Percentiles rank a stretch among this genome's conserved stretches.
phyloP scores from a whole-genome alignment of 2,329 filamentous ascomycete genomes.

The Ceratocystis variospora region DNA sequence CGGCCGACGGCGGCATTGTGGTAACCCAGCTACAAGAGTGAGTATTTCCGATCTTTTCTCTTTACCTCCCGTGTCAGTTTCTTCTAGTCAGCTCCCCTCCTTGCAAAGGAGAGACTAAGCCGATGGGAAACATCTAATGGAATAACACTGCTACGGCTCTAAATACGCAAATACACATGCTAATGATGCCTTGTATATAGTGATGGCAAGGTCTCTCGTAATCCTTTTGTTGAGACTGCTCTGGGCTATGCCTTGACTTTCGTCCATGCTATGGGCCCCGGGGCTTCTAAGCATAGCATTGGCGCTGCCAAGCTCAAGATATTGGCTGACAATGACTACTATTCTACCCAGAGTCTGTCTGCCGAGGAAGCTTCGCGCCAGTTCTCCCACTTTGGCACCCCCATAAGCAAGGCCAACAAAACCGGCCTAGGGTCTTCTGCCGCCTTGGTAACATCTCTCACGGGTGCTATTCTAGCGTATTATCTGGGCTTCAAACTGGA shows the following conservation, averaged over 20 bases:
- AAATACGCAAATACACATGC: no score
- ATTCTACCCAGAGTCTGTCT: slow-evolving; percentile 45
- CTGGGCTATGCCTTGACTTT: slow-evolving; percentile 80
- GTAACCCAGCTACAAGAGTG: slow-evolving; percentile 69
- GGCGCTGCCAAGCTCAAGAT: slow-evolving; percentile 65
- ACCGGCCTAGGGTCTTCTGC: slow-evolving; percentile 92
- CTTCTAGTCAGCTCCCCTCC: neutral
- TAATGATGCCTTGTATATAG: slow-evolving; percentile 7
- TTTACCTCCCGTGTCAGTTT: neutral
- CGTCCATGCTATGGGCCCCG: slow-evolving; percentile 36
- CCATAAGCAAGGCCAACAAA: slow-evolving; percentile 71
- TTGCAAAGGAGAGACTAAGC: no score
- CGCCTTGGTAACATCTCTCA: slow-evolving; percentile 79
- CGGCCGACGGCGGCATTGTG: slow-evolving; percentile 62
- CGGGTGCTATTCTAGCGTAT: slow-evolving; percentile 60
- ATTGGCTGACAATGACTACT: slow-evolving; percentile 92
- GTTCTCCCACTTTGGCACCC: slow-evolving; percentile 67
- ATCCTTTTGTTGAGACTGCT: slow-evolving; percentile 86
- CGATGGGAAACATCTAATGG: no score
- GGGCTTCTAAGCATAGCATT: slow-evolving; percentile 35
- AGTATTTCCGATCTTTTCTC: slow-evolving; percentile 29
- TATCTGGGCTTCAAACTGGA: slow-evolving; percentile 43
- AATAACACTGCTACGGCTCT: no score
- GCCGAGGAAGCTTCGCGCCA: slow-evolving; percentile 28
- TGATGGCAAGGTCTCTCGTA: slow-evolving; percentile 36